Conservation (phyloP, 1,139 yeast genomes). For the Entelexis paramagnoliae region DNA sequence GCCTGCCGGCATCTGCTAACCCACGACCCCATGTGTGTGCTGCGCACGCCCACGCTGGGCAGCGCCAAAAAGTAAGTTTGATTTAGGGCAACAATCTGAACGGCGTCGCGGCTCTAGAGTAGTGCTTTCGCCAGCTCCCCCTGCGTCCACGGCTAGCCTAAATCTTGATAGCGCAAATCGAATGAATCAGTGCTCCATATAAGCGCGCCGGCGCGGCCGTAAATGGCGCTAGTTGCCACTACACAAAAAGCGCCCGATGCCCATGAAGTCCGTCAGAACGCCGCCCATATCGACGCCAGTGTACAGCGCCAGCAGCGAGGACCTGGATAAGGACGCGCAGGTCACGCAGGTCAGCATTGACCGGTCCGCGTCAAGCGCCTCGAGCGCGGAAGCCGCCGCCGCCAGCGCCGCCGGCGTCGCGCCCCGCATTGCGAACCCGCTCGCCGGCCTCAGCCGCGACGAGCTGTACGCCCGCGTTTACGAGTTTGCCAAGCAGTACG, state of each 20-base stretch:
- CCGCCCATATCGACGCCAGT: not conserved
- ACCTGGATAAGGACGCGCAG: not conserved
- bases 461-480: slow-evolving; percentile 66
- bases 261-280: not conserved
- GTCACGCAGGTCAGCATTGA: not conserved
- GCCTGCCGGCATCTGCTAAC: too few relatives aligned
- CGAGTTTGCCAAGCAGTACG: slow-evolving; percentile 52
- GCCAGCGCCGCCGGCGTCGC: not conserved
- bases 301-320: not conserved
- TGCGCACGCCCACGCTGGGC: too few relatives aligned
- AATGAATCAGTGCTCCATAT: too few relatives aligned
- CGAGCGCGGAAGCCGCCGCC: not conserved
- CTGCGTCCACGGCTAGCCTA: not conserved
- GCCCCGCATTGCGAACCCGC: slow-evolving; percentile 18
- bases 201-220: too few relatives aligned
- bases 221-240: too few relatives aligned
- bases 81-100: too few relatives aligned
- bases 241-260: not conserved
- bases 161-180: not conserved
- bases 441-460: slow-evolving; percentile 50
- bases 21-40: too few relatives aligned
- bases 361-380: not conserved
- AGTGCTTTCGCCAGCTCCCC: not conserved
- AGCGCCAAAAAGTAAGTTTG: not conserved
- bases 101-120: too few relatives aligned